Evolutionary conservation across 257 asterid genomes (phyloP).

Genomic region (Solanum microdontum): DNA sequence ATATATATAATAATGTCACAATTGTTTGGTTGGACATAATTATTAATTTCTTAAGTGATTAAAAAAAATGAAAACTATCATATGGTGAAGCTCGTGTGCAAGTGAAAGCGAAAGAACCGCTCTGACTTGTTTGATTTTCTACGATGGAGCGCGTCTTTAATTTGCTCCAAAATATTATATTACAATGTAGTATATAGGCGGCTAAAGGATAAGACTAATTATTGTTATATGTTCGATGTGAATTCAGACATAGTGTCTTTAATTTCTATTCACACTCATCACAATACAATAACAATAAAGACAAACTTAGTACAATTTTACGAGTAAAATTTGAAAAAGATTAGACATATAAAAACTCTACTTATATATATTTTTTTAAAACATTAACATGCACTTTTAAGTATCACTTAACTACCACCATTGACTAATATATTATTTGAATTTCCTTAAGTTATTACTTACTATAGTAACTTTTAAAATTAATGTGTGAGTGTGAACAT

Average conservation of each 20-base stretch:
- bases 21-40: slow-evolving; percentile 11
- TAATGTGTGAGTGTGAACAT: background rate
- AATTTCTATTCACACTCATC: too few relatives aligned
- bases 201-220: too few relatives aligned
- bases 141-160: background rate
- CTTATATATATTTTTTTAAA: background rate
- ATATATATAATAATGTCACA: background rate
- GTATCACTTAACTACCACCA: background rate
- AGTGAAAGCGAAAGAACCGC: background rate
- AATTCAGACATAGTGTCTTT: too few relatives aligned
- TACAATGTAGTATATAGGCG: background rate
- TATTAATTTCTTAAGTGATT: background rate
- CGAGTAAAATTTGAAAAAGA: too few relatives aligned
- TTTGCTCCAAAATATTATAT: background rate
- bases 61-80: background rate
- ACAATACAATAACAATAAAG: too few relatives aligned
- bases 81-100: slow-evolving; percentile 17
- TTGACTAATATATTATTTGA: background rate
- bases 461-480: background rate
- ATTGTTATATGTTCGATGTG: too few relatives aligned
- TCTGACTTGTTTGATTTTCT: background rate
- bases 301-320: too few relatives aligned
- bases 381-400: background rate
- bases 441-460: background rate
- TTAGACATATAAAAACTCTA: too few relatives aligned